A percentile compares a stretch with the other conserved stretches of the same genome.
phyloP scores from a whole-genome alignment of 2,329 filamentous ascomycete species.

The Nannizzia gypsea region DNA sequence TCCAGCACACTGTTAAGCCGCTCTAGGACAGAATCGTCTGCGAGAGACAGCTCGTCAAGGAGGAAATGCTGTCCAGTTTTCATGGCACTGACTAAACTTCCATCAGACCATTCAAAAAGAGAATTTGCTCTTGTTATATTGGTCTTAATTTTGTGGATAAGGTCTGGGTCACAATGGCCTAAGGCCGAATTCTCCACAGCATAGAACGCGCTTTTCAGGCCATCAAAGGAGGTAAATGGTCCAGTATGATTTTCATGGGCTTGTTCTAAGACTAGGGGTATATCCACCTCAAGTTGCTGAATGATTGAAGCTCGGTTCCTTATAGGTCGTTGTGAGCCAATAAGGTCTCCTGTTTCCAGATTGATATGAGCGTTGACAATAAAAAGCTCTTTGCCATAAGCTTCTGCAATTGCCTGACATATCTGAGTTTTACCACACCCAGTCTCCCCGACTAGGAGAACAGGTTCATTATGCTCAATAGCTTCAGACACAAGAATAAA shows the following conservation, averaged over 20 bases:
- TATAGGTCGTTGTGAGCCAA: conserved; percentile 85
- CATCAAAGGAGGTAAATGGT: conserved; percentile 37
- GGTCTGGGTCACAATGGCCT: conserved; percentile 37
- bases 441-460: conserved; percentile 89
- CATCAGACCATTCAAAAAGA: conserved; percentile 93
- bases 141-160: conserved; percentile 34
- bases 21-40: conserved; percentile 93
- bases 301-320: conserved; percentile 68
- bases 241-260: conserved; percentile 15
- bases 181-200: conserved; percentile 36
- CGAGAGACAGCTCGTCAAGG: conserved; percentile 92
- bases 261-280: conserved; percentile 39
- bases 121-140: conserved; percentile 59
- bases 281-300: conserved; percentile 51
- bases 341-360: conserved; percentile 91
- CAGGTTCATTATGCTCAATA: conserved; percentile 79
- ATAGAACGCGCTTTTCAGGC: conserved; percentile 50
- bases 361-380: conserved; percentile 98
- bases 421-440: conserved; percentile 97
- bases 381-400: conserved; percentile 61
- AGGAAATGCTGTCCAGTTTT: conserved; percentile 79
- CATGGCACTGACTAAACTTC: conserved; percentile 89
- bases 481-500: conserved; percentile 83
- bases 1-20: conserved; percentile 94
- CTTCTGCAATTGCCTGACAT: conserved; percentile 80